Percentiles rank a stretch among this genome's conserved stretches.
Conservation (phyloP, 2,329 filamentous ascomycete species). For the Scortechinia acanthostroma region DNA sequence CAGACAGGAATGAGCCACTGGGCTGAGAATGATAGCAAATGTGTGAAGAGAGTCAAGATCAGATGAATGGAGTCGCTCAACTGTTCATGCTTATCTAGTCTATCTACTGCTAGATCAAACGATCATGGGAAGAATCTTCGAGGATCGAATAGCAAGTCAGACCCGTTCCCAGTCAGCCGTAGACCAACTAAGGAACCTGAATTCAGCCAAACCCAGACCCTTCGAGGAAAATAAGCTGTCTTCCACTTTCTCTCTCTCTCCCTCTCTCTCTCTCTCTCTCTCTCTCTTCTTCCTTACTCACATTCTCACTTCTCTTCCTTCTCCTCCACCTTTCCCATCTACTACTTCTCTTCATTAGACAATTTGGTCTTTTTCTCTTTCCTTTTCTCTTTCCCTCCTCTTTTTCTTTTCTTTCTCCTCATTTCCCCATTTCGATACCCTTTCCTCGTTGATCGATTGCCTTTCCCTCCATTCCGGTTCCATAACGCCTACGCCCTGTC, state of each 20-base stretch:
- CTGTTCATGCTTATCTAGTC: too few species aligned
- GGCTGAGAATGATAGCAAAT: too few species aligned
- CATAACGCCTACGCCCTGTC: slow-evolving; percentile 2
- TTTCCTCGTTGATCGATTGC: slow-evolving; percentile 9
- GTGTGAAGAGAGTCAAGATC: too few species aligned
- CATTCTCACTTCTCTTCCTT: neutral
- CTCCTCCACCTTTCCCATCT: slow-evolving; percentile 2
- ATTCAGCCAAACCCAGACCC: neutral
- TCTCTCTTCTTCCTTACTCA: neutral
- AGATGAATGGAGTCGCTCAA: too few species aligned
- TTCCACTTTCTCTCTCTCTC: neutral
- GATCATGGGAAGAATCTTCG: too few species aligned
- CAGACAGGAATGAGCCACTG: too few species aligned
- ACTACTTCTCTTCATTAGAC: neutral
- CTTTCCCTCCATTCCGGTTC: slow-evolving; percentile 6
- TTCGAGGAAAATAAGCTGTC: neutral
- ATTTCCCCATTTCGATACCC: slow-evolving; percentile 10
- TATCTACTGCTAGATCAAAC: too few species aligned
- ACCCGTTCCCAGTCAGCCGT: too few species aligned
- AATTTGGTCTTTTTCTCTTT: slow-evolving; percentile 22
- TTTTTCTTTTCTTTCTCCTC: slow-evolving; percentile 11
- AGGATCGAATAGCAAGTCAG: too few species aligned
- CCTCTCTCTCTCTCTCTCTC: neutral
- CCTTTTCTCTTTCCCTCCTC: slow-evolving; percentile 15
- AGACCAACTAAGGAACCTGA: too few species aligned